These are phyloP conservation scores for Tetrapisispora fleetii DNA, from an alignment of 805 yeast species.

Conservation along the genomic window DNA sequence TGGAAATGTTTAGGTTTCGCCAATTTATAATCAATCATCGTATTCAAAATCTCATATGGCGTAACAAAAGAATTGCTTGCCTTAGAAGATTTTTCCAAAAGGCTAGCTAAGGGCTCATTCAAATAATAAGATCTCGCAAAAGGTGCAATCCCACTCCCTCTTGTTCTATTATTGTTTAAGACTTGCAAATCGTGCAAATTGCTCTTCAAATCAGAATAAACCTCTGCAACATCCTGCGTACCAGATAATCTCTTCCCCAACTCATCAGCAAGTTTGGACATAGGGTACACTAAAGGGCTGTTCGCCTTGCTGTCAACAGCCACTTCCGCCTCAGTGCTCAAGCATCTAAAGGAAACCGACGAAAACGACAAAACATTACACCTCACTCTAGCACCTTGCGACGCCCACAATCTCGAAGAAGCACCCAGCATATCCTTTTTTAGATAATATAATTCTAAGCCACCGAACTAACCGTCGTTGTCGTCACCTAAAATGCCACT, in stretches of 20 bases:
- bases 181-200: background rate
- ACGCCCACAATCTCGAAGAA: background rate
- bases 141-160: background rate
- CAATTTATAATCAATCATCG: constrained; percentile 17
- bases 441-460: too few relatives aligned
- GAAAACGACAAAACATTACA: background rate
- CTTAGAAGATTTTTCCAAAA: constrained; percentile 10
- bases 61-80: constrained; percentile 6
- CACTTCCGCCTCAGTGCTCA: background rate
- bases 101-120: constrained; percentile 10
- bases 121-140: constrained; percentile 12
- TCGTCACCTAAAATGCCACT: too few relatives aligned
- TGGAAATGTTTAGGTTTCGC: constrained; percentile 24
- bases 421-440: background rate
- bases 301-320: background rate
- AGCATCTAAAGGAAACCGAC: background rate
- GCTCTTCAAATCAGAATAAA: background rate
- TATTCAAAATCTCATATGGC: constrained; percentile 22
- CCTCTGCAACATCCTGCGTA: background rate
- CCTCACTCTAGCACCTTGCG: background rate
- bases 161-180: background rate
- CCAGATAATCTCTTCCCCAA: background rate
- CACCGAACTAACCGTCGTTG: too few relatives aligned
- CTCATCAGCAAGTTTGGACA: background rate
- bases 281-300: background rate